Evolutionary conservation across 805 yeast genomes (phyloP), one percentile per base, ranked within the genome.

Genomic region (Candida oleophila): DNA sequence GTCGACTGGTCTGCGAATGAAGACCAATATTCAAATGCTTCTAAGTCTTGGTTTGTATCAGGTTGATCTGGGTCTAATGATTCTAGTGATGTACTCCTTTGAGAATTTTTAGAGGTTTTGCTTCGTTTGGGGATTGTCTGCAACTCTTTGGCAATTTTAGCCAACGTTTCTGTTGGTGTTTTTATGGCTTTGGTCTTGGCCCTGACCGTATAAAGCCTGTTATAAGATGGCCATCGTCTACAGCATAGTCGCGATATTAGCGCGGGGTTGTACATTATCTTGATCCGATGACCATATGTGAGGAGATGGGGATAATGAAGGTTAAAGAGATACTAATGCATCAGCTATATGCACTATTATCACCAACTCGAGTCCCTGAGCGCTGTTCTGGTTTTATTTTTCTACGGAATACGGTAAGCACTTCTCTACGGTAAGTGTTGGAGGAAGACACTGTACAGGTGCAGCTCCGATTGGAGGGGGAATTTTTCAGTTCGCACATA

Each of bases 1-100:
- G 39, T 36, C 4, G 22, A 36, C 39, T 36, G 39, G 22, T 36
- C 39, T 18, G 39, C 39, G 18, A n/a, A 36, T 9, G 19, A 16
- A 7, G 39, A 36, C 39, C 39, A 36, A 19, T 15, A 36, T 22
- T 36, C 39, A 19, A 36, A 16, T 5, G 7, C 16, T 34, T n/a
- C 37, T 11, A 25, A n/a, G n/a, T n/a, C 30, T 25, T 25, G 30
- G 11, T 25, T 25, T n/a, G n/a, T n/a, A n/a, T n/a, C n/a, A n/a
- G n/a, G n/a, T n/a, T n/a, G n/a, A n/a, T n/a, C n/a, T n/a, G n/a
- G n/a, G n/a, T n/a, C n/a, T n/a, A n/a, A n/a, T n/a, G n/a, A n/a
- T n/a, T n/a, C n/a, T n/a, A n/a, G n/a, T n/a, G n/a, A n/a, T n/a
- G n/a, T n/a, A n/a, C n/a, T n/a, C n/a, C n/a, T n/a, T n/a, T n/a